Conservation (phyloP, 306 rosid genomes). For the Lathyrus tuberosus region DNA sequence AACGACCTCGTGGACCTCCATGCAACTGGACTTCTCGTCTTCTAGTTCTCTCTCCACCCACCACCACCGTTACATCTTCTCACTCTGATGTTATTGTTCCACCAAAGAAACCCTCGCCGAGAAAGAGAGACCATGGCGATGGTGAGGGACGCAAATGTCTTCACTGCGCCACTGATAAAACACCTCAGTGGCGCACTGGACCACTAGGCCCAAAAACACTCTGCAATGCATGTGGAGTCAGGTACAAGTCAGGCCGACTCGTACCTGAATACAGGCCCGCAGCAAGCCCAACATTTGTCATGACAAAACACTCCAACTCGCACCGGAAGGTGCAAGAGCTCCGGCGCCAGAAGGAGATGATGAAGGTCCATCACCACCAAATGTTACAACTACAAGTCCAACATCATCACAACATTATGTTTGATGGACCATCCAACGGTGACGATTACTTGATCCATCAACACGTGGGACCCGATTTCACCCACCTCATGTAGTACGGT, state of each 20-base stretch:
- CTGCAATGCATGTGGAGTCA: conserved; percentile 86
- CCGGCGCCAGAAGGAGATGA: conserved; percentile 82
- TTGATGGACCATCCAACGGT: conserved; percentile 64
- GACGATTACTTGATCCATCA: conserved; percentile 86
- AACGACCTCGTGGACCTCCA: conserved; percentile 74
- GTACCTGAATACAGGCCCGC: conserved; percentile 97
- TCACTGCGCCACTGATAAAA: conserved; percentile 92
- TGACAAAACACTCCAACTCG: conserved; percentile 92
- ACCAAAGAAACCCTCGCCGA: conserved; percentile 43
- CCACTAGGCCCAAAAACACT: conserved; percentile 87
- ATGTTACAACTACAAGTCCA: conserved; percentile 53
- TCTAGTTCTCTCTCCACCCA: conserved; percentile 54
- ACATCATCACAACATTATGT: conserved; percentile 60
- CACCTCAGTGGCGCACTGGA: conserved; percentile 95
- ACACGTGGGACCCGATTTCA: conserved; percentile 62
- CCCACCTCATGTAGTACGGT: conserved; percentile 61
- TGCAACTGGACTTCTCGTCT: conserved; percentile 87
- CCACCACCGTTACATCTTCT: conserved; percentile 22
- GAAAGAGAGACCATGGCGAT: conserved; percentile 61
- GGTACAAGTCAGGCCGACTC: conserved; percentile 80
- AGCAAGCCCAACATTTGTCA: conserved; percentile 85
- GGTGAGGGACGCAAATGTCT: conserved; percentile 70
- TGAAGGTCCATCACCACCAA: conserved; percentile 47
- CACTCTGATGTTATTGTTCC: conserved; percentile 9
- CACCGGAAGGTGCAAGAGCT: conserved; percentile 94